Evolutionary conservation across 164 flowering plant species (phyloP), one percentile per base, ranked within the genome.

Genomic region (Vitis vinifera): DNA sequence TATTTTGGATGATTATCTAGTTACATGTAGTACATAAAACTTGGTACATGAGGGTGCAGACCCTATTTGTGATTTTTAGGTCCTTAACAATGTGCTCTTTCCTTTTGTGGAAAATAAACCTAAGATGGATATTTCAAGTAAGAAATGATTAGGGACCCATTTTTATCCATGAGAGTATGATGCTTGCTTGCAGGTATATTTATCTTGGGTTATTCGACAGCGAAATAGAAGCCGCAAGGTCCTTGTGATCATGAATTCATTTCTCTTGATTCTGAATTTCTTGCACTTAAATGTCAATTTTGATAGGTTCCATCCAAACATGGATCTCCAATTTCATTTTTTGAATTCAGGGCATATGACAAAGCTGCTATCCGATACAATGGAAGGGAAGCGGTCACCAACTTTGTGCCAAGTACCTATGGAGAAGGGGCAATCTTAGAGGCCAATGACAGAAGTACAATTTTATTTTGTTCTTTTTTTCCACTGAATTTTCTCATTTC

Each of bases 211-310:
- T 92, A 75, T 90, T 90, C 79, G 90, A 90, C 85, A 89, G 76
- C 75, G 95, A 90, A 88, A 73, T 84, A 63, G 95, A 92, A 79
- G 95, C 94, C 68, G 97, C 97, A 88, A 92, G 97, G 97, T 92
- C 83, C 79, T 80, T 48, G 49, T 80, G 80, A 80, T 73, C 74
- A 72, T 79, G 70, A 78, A 78, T 79, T 77, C 53, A 68, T 49
- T 53, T 70, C 68, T 59, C 10, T 49, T 13, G 3, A 4, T 30
- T 75, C 64, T 63, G 19, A 71, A 51, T 79, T 56, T 31, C 47
- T 30, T 55, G 15, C 5, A 10, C 69, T 66, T 10, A 55, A 55
- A 51, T 56, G 3, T 31, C 14, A 55, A 13, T 1, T 52, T 13
- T 17, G 12, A 9, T 30, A 56, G 70, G 52, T 66, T 71, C 57